These are phyloP conservation scores for Cucumis hystrix DNA, from an alignment of 306 rosid species.

Conservation along the genomic window DNA sequence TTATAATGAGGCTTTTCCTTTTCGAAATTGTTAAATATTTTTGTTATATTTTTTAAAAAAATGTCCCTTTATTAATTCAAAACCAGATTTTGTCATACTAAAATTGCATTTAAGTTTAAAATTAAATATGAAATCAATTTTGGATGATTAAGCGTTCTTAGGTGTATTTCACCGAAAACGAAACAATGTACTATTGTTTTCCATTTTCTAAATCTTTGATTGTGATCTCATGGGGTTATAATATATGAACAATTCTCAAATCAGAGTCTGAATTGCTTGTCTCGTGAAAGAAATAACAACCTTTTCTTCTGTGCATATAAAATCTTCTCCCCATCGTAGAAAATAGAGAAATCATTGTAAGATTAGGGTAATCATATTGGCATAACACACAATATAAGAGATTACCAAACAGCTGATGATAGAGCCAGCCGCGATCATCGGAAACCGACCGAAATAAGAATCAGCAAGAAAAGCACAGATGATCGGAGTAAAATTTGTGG, in stretches of 20 bases:
- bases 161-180: no score
- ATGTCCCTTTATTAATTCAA: no score
- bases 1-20: no score
- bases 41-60: no score
- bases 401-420: constrained; percentile 11
- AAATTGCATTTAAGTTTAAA: no score
- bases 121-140: no score
- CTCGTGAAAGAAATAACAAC: not conserved
- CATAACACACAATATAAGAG: no score
- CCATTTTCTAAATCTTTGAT: not conserved
- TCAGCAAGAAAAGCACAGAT: constrained; percentile 16
- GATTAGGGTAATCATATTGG: no score
- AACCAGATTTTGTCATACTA: no score
- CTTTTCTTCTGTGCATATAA: not conserved
- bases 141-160: no score
- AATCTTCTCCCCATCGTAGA: not conserved
- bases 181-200: no score
- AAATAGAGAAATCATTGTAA: not conserved
- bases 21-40: no score
- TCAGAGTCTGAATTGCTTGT: not conserved
- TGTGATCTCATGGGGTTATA: not conserved
- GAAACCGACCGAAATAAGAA: constrained; percentile 14
- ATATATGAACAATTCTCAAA: not conserved
- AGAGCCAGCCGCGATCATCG: constrained; percentile 6
- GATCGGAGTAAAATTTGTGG: constrained; percentile 10